Base-by-base conservation (phyloP, 2,329 filamentous ascomycete species). In the Fusarium ramigenum region DNA sequence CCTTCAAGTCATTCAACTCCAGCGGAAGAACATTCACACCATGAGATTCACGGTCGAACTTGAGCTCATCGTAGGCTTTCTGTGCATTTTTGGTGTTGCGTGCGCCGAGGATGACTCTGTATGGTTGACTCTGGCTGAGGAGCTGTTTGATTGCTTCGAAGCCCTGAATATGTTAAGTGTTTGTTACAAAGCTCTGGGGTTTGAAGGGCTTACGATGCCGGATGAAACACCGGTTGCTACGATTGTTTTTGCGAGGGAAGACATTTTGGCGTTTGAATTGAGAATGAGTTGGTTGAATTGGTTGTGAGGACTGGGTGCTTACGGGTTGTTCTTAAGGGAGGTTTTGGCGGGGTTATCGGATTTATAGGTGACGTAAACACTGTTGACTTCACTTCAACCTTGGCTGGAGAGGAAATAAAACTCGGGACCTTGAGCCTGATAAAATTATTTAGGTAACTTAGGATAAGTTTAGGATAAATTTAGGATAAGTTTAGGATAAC, bases 91-190 rank as follows among this genome's bases (percentile, higher is more conserved):
- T 70, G 1, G 81, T 80, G 75, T 87, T 84, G n/a, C 87, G 81
- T 7, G 84, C 87, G 15, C 86, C 87, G 15, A 88, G 80, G 49
- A 89, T 84, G 72, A 88, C 79, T 21, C 77, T 83, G 78, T 87
- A 87, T 0, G 86, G 81, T 70, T 86, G 83, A 0, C 80, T 64
- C 52, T 85, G 81, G 21, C 79, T 73, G 12, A 88, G 83, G 32
- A 88, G 83, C 73, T 88, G 85, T 73, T 86, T 87, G 60, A 88
- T 80, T n/a, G 83, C 82, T 73, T 89, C 86, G 60, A 89, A 85
- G 18, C 87, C 87, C 87, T 88, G 56, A 30, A 61, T 37, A 30
- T 39, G 23, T 61, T 40, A 70, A 70, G 61, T 21, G 6, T 40
- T n/a, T 18, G 23, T 53, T 25, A 25, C 23, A 23, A 8, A 4